Base-by-base conservation (phyloP, 805 yeast species). In the Wickerhamia fluorescens region DNA sequence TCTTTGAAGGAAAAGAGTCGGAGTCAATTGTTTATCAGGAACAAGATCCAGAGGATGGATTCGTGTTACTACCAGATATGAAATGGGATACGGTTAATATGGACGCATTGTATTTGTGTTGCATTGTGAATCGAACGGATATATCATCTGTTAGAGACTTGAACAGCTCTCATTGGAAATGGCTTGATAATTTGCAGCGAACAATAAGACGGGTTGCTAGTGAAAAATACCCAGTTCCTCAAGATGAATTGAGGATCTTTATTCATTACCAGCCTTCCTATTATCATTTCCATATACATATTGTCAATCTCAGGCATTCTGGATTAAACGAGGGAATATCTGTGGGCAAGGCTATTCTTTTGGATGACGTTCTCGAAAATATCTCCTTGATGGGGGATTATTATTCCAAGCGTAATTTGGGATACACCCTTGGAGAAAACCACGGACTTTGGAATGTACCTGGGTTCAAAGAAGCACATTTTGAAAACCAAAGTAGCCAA, bases 201-300 rank as follows among this genome's bases (percentile, higher is more conserved):
- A 66, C 66, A 14, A 66, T 85, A 7, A 53, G 58, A 30, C 39
- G 47, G 1, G 67, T 70, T 2, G 71, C 84, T 4, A 30, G 41
- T 15, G 45, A 47, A 20, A 51, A 38, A 32, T 63, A 35, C 34
- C 56, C 74, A 0, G 42, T 86, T 8, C 51, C 42, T 2, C 42
- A 58, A 1, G 79, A 80, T 47, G 71, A 77, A 41, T 51, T 92
- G 41, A 70, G 94, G 34, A 50, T 87, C 1, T 92, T 83, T 48
- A 69, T 92, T 27, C 98, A 92, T 60, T 83, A 92, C 53, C 97
- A 88, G 41, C 98, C 98, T 0, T 82, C 95, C 0, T 92, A 89
- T 53, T 92, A 92, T 49, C 97, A 92, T 47, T 80, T 92, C 63
- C 98, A 92, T 50, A 70, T 92, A 11, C 98, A 92, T 51, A 78